Base-by-base conservation (phyloP, 345 rosid species). In the Firmiana major region DNA sequence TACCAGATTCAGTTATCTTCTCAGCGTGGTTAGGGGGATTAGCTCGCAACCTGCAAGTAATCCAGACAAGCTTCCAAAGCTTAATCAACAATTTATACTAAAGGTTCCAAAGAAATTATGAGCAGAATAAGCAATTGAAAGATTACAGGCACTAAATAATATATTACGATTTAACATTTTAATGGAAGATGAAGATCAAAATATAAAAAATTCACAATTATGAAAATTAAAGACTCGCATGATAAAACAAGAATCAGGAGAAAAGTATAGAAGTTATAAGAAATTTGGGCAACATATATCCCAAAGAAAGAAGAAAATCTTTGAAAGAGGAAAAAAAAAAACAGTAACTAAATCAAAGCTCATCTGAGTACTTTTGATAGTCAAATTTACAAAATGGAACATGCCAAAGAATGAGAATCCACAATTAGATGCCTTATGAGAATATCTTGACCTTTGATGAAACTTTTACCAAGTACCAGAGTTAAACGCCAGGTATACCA, bases 1-100 rank as follows among this genome's bases (percentile, higher is more conserved):
- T 28, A 46, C 49, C 76, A 19, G 75, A 73, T 57, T 76, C 84
- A 68, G 80, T 83, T 78, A 80, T 75, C 79, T 84, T 85, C 79
- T 84, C 89, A 79, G 66, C 69, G 72, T 62, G 79, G 81, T 80
- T 80, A 40, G 88, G 73, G 63, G 84, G 66, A 88, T 76, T 79
- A 17, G 74, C 79, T 76, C 77, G 82, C 62, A 83, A 72, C 82
- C 90, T 90, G 88, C 83, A 79, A 74, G 54, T 43, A 60, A 55
- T 21, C 48, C 62, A 74, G 63, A 59, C 54, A 69, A 12, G 53
- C 24, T 17, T 60, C 48, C 26, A 73, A 53, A 71, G 59, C 58
- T 67, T 65, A 71, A 28, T 40, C 31, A 73, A 57, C 49, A 63
- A 48, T 40, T 66, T 43, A 22, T 43, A 22, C 67, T 79, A 55